phyloP scores from a whole-genome alignment of 306 rosid genomes.

The Gastrolobium bilobum region DNA sequence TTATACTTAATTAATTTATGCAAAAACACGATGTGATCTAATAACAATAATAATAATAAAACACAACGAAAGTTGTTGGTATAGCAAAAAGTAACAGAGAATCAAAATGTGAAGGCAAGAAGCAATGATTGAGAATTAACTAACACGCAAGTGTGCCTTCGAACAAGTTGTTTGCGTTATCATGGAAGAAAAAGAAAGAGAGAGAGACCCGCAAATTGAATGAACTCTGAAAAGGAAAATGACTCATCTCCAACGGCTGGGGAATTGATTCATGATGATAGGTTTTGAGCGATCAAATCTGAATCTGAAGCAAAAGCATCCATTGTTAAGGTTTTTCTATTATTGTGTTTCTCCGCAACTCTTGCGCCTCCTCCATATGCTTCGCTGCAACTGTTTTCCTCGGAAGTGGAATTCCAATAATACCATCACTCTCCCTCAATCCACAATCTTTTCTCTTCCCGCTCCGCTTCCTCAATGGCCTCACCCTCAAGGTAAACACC shows the following conservation, averaged over 20 bases:
- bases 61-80: too few relatives aligned
- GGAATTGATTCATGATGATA: background rate
- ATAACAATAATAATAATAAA: too few relatives aligned
- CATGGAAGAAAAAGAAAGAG: background rate
- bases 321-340: background rate
- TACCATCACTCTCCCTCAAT: conserved; percentile 42
- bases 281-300: background rate
- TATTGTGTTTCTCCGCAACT: conserved; percentile 29
- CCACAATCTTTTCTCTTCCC: conserved; percentile 62
- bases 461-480: conserved; percentile 78
- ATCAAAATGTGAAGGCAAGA: background rate
- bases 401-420: conserved; percentile 44
- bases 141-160: background rate
- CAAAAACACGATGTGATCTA: too few relatives aligned
- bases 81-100: background rate
- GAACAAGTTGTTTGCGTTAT: background rate
- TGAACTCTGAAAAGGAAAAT: background rate
- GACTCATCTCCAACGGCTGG: background rate
- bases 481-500: conserved; percentile 68
- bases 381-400: conserved; percentile 51
- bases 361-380: conserved; percentile 45
- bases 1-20: too few relatives aligned
- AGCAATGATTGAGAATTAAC: conserved; percentile 18
- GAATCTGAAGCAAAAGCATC: conserved; percentile 23
- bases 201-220: conserved; percentile 35